Conservation (phyloP, 176 grass and related monocot species). For the Ensete glaucum region DNA sequence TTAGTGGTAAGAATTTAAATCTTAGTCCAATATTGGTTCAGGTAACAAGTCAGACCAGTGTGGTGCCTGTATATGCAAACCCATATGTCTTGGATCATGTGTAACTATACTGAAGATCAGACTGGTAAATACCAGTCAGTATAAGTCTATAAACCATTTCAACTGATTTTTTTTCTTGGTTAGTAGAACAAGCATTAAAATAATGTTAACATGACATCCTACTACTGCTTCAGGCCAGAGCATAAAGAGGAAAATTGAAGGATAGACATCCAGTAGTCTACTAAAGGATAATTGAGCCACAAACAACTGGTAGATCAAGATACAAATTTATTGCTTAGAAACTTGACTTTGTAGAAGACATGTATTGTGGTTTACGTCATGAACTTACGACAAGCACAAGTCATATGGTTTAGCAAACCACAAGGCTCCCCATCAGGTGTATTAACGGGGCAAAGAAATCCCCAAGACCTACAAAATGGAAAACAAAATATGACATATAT, state of each 20-base stretch:
- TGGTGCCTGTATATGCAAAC: no score
- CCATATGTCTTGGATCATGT: no score
- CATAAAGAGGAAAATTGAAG: not conserved
- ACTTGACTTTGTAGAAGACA: not conserved
- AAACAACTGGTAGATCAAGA: not conserved
- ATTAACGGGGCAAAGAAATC: slow-evolving; percentile 91
- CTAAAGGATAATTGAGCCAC: not conserved
- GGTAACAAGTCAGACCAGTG: no score
- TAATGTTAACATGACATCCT: no score
- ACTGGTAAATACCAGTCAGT: no score
- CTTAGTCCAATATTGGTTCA: no score
- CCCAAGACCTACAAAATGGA: slow-evolving; percentile 62
- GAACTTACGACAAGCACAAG: slow-evolving; percentile 67
- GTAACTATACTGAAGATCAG: no score
- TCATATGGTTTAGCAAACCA: slow-evolving; percentile 95
- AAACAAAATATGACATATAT: slow-evolving; percentile 21
- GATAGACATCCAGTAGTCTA: not conserved
- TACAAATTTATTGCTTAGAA: not conserved
- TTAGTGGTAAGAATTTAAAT: no score
- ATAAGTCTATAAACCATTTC: no score
- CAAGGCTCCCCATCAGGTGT: slow-evolving; percentile 91
- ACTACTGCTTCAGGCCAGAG: not conserved
- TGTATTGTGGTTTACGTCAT: not conserved
- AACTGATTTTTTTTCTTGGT: no score
- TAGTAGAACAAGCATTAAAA: no score